phyloP scores from a whole-genome alignment of 345 rosid species.

The Trapa incisa region DNA sequence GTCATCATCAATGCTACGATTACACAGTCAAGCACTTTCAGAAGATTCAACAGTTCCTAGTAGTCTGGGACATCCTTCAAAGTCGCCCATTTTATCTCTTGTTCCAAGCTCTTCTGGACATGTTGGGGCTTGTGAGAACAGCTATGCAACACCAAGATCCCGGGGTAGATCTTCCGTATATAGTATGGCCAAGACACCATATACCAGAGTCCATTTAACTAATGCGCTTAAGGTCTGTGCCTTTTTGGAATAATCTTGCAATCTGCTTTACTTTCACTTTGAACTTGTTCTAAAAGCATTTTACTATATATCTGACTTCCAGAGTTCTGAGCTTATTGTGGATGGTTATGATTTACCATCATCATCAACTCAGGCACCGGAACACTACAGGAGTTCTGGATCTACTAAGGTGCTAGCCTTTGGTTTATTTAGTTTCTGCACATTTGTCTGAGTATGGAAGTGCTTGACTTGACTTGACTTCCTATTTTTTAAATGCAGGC shows the following conservation, averaged over 20 bases:
- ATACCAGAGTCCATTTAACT: conserved; percentile 51
- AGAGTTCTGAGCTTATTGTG: conserved; percentile 25
- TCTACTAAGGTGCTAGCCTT: conserved; percentile 20
- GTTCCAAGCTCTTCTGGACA: conserved; percentile 39
- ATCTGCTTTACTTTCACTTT: neutral
- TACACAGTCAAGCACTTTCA: conserved; percentile 22
- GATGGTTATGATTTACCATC: conserved; percentile 26
- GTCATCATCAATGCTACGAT: conserved; percentile 30
- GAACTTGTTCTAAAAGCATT: conserved; percentile 1
- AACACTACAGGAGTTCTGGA: conserved; percentile 39
- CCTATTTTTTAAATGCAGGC: conserved; percentile 30
- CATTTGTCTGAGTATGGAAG: conserved; percentile 8
- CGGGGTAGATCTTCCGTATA: conserved; percentile 83
- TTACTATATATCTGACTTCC: neutral
- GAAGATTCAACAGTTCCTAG: conserved; percentile 24
- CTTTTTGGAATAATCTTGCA: neutral
- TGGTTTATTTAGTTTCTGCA: neutral
- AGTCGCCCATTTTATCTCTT: conserved; percentile 36
- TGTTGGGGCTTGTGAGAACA: conserved; percentile 41
- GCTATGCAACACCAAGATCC: conserved; percentile 64
- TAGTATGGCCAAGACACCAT: conserved; percentile 81
- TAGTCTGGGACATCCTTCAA: conserved; percentile 25
- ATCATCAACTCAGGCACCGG: conserved; percentile 24
- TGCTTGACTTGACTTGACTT: neutral
- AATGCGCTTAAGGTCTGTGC: conserved; percentile 38